Percentiles rank a stretch among this genome's conserved stretches.
Evolutionary conservation across 2,329 filamentous ascomycete genomes (phyloP).

Genomic region (Alternaria sp.): DNA sequence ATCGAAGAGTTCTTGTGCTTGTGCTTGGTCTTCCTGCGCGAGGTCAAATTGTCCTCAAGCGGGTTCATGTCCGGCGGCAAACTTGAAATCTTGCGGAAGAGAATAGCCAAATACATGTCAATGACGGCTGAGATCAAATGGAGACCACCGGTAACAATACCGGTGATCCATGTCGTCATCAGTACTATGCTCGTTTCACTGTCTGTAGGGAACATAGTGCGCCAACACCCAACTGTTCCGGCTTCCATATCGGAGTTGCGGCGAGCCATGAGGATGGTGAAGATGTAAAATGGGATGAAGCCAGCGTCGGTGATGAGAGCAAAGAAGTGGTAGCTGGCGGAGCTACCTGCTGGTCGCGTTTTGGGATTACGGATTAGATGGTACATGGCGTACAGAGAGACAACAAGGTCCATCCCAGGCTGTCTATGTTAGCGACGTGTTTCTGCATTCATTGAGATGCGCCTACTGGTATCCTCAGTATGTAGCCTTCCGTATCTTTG

Average conservation of each 20-base stretch:
- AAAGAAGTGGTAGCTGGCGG: constrained; percentile 89
- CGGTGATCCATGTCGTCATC: constrained; percentile 72
- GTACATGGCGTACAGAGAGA: constrained; percentile 80
- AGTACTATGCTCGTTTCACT: constrained; percentile 67
- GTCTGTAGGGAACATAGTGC: constrained; percentile 69
- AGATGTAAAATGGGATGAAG: constrained; percentile 69
- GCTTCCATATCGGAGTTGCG: constrained; percentile 60
- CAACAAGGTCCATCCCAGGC: constrained; percentile 77
- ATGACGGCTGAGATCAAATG: constrained; percentile 75
- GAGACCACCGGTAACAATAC: constrained; percentile 69
- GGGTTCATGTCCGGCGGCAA: constrained; percentile 97
- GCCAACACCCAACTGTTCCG: constrained; percentile 66
- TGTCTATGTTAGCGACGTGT: constrained; percentile 51
- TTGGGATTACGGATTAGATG: constrained; percentile 77
- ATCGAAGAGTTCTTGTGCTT: constrained; percentile 74
- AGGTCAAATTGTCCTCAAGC: constrained; percentile 83
- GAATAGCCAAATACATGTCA: constrained; percentile 76
- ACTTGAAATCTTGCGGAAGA: constrained; percentile 81
- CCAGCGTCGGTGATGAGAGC: constrained; percentile 75
- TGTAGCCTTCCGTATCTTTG: constrained; percentile 72
- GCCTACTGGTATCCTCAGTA: constrained; percentile 78
- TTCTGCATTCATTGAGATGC: not conserved
- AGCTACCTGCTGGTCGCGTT: constrained; percentile 77
- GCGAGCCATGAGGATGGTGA: constrained; percentile 64
- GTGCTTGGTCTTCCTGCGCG: constrained; percentile 68